phyloP scores from a whole-genome alignment of 2,329 filamentous ascomycete species.

The Madurella fahalii region DNA sequence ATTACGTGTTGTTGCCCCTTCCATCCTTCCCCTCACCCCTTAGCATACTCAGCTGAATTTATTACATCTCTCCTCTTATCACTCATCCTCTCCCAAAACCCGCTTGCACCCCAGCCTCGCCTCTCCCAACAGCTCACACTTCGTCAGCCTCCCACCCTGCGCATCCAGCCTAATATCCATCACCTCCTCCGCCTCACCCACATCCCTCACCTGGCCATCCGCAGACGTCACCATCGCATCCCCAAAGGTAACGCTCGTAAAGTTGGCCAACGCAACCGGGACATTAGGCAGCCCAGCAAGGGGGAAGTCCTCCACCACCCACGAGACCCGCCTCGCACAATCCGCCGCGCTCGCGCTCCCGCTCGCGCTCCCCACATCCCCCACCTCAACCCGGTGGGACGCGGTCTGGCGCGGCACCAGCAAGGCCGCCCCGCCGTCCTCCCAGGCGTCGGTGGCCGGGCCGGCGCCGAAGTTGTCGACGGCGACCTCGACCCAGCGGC shows the following conservation, averaged over 20 bases:
- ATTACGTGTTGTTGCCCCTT: too few species aligned
- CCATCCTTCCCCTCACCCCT: too few species aligned
- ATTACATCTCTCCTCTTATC: background rate
- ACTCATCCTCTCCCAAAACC: slow-evolving; percentile 10
- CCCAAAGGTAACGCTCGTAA: slow-evolving; percentile 17
- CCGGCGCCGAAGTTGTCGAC: slow-evolving; percentile 16
- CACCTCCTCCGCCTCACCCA: slow-evolving; percentile 10
- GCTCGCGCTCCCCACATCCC: background rate
- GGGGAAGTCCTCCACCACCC: slow-evolving; percentile 23
- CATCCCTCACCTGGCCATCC: slow-evolving; percentile 1
- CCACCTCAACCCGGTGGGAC: background rate
- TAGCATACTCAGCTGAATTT: background rate
- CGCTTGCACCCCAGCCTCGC: slow-evolving; percentile 14
- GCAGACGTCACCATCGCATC: slow-evolving; percentile 5
- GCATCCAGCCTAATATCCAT: slow-evolving; percentile 13
- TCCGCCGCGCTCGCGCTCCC: background rate
- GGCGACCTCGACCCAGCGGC: slow-evolving; percentile 8
- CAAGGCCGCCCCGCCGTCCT: too few species aligned
- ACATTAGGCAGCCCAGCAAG: slow-evolving; percentile 14
- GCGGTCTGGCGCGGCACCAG: too few species aligned
- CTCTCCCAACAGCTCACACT: slow-evolving; percentile 15
- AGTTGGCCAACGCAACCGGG: slow-evolving; percentile 21
- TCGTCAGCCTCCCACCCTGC: slow-evolving; percentile 24
- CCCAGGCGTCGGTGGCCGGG: too few species aligned
- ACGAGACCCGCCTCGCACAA: slow-evolving; percentile 19